Evolutionary conservation across 2,329 filamentous ascomycete genomes (phyloP), one percentile per base, ranked within the genome.

Genomic region (Penicillium verrucosum): DNA sequence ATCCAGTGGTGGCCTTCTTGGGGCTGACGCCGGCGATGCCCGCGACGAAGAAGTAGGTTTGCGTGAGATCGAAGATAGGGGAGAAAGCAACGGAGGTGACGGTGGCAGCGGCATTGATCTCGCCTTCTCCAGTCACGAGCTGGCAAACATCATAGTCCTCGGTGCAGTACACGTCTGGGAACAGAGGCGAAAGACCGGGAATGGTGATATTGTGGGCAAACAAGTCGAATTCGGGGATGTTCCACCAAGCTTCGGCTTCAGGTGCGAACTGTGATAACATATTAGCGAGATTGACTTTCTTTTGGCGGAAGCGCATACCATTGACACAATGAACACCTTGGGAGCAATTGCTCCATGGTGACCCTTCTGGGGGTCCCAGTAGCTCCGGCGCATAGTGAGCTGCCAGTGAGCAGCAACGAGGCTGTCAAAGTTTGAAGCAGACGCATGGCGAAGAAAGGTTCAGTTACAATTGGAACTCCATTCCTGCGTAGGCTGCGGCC

Each of bases 21-120:
- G 89, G 89, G 70, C 85, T 90, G 42, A 90, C 80, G n/a, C 89
- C 89, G 1, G 85, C 88, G 60, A 92, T 91, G 2, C 89, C 89
- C 1, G 81, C 84, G 30, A 89, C 72, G 56, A 92, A 72, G 72
- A 90, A 90, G 74, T 92, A 92, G 1, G 88, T 88, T 46, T 78
- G 72, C 1, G 75, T 80, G 12, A 92, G 78, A 72, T 91, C 80
- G 70, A 92, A 90, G 11, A 75, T 67, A 1, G 77, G 69, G 0
- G 84, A 88, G 14, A 86, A 78, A n/a, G 83, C 76, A 10, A 91
- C 77, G 0, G 88, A 83, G 45, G 81, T 81, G 58, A 89, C 80
- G 0, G 86, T 86, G 7, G 82, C 74, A 0, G 89, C 89, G 0
- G 89, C 87, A 68, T 92, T 92, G 76, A 92, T 89, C 73, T 90